Conservation (phyloP, 768 basidiomycete species). For the Leccinum rimulosum region DNA sequence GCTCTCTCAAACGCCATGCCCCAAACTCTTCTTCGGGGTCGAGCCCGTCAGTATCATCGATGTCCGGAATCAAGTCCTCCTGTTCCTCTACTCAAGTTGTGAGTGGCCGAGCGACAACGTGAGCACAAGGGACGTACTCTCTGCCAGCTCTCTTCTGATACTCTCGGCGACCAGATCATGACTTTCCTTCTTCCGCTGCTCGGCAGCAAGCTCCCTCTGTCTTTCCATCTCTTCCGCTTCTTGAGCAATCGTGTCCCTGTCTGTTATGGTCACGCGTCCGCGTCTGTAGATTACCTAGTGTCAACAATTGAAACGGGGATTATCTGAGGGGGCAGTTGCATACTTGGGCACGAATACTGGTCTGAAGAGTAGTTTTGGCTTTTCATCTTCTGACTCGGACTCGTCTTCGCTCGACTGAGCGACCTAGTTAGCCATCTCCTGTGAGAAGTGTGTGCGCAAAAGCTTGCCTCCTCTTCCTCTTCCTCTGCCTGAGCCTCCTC, state of each 20-base stretch:
- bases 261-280: constrained; percentile 68
- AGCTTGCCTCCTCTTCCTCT: constrained; percentile 40
- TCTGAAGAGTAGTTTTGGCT: constrained; percentile 74
- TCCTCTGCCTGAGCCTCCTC: constrained; percentile 42
- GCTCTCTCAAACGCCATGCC: constrained; percentile 91
- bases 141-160: constrained; percentile 85
- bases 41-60: constrained; percentile 93
- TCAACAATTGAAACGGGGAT: background rate
- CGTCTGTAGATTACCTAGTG: constrained; percentile 45
- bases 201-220: constrained; percentile 70
- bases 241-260: constrained; percentile 62
- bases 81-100: constrained; percentile 70
- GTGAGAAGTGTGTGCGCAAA: background rate
- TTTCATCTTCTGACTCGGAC: constrained; percentile 71
- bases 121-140: constrained; percentile 58
- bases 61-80: constrained; percentile 75
- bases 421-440: constrained; percentile 16
- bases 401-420: constrained; percentile 84
- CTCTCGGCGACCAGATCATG: constrained; percentile 94
- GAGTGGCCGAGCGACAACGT: background rate
- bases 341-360: constrained; percentile 97
- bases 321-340: constrained; percentile 24
- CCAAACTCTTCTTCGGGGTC: constrained; percentile 92
- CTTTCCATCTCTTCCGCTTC: constrained; percentile 74
- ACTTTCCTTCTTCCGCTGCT: constrained; percentile 82